These are phyloP conservation scores for Globisporangium paddicum DNA, from an alignment of 352 stramenopile species.

Conservation along the genomic window DNA sequence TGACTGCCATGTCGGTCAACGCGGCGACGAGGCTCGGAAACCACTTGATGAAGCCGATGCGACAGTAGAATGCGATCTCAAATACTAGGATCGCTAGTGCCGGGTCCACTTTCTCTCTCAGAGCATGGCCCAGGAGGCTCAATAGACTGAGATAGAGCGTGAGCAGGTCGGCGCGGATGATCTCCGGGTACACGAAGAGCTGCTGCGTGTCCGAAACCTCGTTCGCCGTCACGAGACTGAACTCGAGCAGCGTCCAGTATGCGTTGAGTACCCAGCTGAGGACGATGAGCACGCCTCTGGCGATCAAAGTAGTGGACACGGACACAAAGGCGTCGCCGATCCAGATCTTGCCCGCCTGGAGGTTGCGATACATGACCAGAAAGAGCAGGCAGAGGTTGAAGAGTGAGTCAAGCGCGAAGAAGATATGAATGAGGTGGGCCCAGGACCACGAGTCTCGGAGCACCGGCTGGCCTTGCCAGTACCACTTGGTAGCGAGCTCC, in stretches of 20 bases:
- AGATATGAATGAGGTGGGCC: slow-evolving; percentile 38
- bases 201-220: neutral
- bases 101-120: slow-evolving; percentile 4
- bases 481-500: too few relatives aligned
- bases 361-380: slow-evolving; percentile 31
- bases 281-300: too few relatives aligned
- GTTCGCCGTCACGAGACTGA: too few relatives aligned
- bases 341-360: slow-evolving; percentile 31
- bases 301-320: too few relatives aligned
- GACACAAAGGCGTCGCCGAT: slow-evolving; percentile 43
- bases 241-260: slow-evolving; percentile 42
- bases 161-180: slow-evolving; percentile 10
- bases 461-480: slow-evolving; percentile 23
- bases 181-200: slow-evolving; percentile 1
- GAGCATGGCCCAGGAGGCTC: neutral
- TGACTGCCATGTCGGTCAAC: too few relatives aligned
- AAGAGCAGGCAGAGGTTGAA: slow-evolving; percentile 35
- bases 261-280: too few relatives aligned
- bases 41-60: slow-evolving; percentile 5
- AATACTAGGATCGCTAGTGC: slow-evolving; percentile 3
- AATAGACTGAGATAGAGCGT: slow-evolving; percentile 2
- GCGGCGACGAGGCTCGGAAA: too few relatives aligned
- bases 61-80: too few relatives aligned
- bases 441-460: slow-evolving; percentile 44
- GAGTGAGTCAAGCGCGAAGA: slow-evolving; percentile 37